Percentiles rank a stretch among this genome's conserved stretches.
phyloP scores from a whole-genome alignment of 176 grass and related monocot genomes.

The sorghum (Sorghum bicolor) region DNA sequence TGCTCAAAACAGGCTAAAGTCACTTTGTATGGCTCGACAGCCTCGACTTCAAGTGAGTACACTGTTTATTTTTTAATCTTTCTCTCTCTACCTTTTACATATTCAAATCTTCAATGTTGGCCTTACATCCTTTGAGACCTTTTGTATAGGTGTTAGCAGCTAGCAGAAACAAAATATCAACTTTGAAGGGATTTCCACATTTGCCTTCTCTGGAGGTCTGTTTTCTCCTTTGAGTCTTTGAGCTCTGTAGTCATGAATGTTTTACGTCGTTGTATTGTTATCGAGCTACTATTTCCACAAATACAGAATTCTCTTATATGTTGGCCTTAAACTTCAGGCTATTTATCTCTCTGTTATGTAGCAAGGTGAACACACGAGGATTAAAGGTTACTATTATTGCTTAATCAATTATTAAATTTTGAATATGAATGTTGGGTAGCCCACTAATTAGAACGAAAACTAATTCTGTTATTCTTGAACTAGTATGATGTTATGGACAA shows the following conservation, averaged over 20 bases:
- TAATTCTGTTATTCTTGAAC: background rate
- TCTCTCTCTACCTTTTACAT: background rate
- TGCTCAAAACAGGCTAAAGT: conserved; percentile 89
- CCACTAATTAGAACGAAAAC: background rate
- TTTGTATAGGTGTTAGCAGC: conserved; percentile 72
- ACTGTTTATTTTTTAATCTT: background rate
- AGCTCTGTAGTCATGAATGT: conserved; percentile 2
- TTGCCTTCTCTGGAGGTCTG: conserved; percentile 83
- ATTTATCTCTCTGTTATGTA: conserved; percentile 13
- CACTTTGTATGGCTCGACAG: conserved; percentile 78
- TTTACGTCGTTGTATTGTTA: conserved; percentile 11
- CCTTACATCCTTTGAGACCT: conserved; percentile 28
- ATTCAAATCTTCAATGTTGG: background rate
- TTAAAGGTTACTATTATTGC: background rate
- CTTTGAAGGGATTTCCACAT: conserved; percentile 90
- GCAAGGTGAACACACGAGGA: background rate
- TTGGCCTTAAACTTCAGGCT: background rate
- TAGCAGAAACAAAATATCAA: conserved; percentile 96
- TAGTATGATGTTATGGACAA: background rate
- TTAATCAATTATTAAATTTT: background rate
- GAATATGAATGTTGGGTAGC: background rate
- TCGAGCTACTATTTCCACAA: conserved; percentile 2
- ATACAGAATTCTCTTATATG: background rate
- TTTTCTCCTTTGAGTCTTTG: background rate
- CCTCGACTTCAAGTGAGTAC: conserved; percentile 83